Evolutionary conservation across 805 yeast species (phyloP).

Genomic region (Wickerhamomyces silvicola): DNA sequence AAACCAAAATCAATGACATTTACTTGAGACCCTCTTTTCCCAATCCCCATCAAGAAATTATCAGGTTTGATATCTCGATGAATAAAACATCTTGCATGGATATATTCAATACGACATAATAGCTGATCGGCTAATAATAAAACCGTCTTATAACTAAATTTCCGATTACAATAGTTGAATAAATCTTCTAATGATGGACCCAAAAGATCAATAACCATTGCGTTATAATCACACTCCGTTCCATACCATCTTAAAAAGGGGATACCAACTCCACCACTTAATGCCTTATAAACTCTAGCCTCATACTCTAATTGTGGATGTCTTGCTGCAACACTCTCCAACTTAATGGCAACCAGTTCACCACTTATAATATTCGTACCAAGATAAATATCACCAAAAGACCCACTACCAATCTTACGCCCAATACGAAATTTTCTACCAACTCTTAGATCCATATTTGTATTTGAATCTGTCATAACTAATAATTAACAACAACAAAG

Average conservation of each 20-base stretch:
- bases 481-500: no score
- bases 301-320: constrained; percentile 97
- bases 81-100: constrained; percentile 93
- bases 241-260: constrained; percentile 98
- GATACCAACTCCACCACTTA: constrained; percentile 95
- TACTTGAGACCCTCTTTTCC: constrained; percentile 91
- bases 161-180: constrained; percentile 92
- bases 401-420: constrained; percentile 93
- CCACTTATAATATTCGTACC: constrained; percentile 92
- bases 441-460: constrained; percentile 65
- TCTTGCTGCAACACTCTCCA: constrained; percentile 83
- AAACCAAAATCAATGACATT: constrained; percentile 95
- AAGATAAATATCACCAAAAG: constrained; percentile 94
- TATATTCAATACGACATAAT: constrained; percentile 88
- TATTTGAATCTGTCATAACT: constrained; percentile 2
- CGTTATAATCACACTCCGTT: constrained; percentile 92
- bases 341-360: constrained; percentile 95
- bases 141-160: constrained; percentile 89
- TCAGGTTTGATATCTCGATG: constrained; percentile 97
- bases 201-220: constrained; percentile 91
- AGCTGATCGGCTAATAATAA: constrained; percentile 90
- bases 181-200: constrained; percentile 95
- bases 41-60: constrained; percentile 82
- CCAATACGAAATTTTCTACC: constrained; percentile 94
- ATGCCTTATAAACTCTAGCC: constrained; percentile 89